Evolutionary conservation across 2,329 filamentous ascomycete species (phyloP).

Genomic region (Alternaria longipes): DNA sequence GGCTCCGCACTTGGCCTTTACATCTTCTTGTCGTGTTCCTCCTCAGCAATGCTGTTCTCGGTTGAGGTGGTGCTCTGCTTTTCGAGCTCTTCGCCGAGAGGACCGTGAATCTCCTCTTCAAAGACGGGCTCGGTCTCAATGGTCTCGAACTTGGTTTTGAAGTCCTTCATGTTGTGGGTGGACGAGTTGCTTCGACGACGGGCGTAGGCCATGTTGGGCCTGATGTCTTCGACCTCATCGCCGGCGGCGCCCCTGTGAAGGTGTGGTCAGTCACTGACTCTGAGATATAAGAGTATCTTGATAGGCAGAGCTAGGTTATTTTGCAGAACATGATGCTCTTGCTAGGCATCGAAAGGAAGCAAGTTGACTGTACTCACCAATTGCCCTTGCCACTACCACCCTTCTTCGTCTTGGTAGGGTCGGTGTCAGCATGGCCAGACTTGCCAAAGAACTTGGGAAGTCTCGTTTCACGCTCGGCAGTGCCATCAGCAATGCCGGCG

Average conservation of each 20-base stretch:
- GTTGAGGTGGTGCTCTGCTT: conserved; percentile 63
- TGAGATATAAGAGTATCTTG: not conserved
- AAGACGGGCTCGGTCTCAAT: conserved; percentile 91
- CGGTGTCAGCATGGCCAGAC: conserved; percentile 78
- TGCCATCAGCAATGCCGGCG: conserved; percentile 78
- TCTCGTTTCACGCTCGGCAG: conserved; percentile 72
- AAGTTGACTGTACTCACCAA: conserved; percentile 70
- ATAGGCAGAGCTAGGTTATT: not conserved
- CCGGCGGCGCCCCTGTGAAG: conserved; percentile 77
- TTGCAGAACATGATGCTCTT: not conserved
- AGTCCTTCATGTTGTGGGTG: conserved; percentile 74
- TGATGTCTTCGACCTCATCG: conserved; percentile 83
- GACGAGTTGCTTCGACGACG: conserved; percentile 94
- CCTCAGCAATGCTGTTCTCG: conserved; percentile 66
- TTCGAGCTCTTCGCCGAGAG: conserved; percentile 65
- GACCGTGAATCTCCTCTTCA: conserved; percentile 83
- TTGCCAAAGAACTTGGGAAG: conserved; percentile 95
- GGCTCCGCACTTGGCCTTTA: conserved; percentile 32
- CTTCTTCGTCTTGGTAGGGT: conserved; percentile 97
- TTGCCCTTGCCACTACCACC: conserved; percentile 92
- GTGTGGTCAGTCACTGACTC: conserved; percentile 25
- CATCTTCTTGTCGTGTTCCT: conserved; percentile 59
- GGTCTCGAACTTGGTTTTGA: conserved; percentile 97
- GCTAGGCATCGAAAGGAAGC: not conserved
- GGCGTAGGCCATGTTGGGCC: conserved; percentile 83